These are phyloP conservation scores for Naganishia antarctica DNA, from an alignment of 768 basidiomycete species.

Conservation along the genomic window DNA sequence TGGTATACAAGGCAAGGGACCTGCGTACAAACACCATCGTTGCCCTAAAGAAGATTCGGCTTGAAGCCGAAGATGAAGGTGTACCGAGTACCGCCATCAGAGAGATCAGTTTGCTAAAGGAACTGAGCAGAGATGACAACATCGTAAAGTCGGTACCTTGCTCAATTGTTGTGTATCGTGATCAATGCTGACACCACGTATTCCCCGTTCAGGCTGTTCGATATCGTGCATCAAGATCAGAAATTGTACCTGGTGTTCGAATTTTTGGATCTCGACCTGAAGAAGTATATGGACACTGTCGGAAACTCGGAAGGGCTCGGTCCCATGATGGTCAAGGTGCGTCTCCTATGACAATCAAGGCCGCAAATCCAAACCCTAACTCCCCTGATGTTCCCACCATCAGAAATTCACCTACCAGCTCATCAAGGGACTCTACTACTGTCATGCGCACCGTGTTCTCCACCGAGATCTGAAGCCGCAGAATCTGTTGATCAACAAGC, in stretches of 20 bases:
- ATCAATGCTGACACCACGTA: not conserved
- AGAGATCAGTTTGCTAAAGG: constrained; percentile 94
- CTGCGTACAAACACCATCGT: constrained; percentile 72
- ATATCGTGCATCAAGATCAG: constrained; percentile 94
- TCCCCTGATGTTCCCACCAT: constrained; percentile 23
- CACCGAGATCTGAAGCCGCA: constrained; percentile 96
- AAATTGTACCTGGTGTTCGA: constrained; percentile 98
- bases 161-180: constrained; percentile 1
- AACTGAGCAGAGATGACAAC: constrained; percentile 83
- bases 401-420: constrained; percentile 97
- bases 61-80: constrained; percentile 98
- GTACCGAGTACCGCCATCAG: constrained; percentile 97
- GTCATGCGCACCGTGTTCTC: constrained; percentile 92
- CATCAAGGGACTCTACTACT: constrained; percentile 82
- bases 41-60: constrained; percentile 95
- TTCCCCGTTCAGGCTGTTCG: constrained; percentile 64
- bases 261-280: constrained; percentile 93
- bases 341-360: constrained; percentile 38
- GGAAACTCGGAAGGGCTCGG: constrained; percentile 58
- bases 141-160: constrained; percentile 67
- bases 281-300: constrained; percentile 89
- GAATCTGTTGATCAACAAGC: constrained; percentile 84
- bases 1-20: constrained; percentile 95
- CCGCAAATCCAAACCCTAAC: constrained; percentile 22
- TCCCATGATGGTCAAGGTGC: constrained; percentile 79